phyloP scores from a whole-genome alignment of 441 rosid species.

The Corymbia citriodora region DNA sequence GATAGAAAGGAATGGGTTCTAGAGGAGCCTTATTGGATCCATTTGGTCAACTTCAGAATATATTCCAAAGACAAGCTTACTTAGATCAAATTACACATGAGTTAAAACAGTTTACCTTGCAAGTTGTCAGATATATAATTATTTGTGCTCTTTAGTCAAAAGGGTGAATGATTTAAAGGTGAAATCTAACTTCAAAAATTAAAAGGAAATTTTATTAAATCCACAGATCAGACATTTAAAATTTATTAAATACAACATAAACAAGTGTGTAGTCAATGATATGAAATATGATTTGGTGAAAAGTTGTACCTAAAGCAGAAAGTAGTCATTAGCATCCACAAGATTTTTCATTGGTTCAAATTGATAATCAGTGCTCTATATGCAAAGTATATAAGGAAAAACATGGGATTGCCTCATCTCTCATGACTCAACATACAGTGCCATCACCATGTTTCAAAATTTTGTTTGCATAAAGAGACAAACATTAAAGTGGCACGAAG shows the following conservation, averaged over 20 bases:
- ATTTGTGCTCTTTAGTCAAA: too few species aligned
- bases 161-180: too few species aligned
- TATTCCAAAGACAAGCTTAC: not conserved
- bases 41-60: not conserved
- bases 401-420: not conserved
- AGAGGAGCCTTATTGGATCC: not conserved
- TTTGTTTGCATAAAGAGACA: not conserved
- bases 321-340: not conserved
- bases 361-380: not conserved
- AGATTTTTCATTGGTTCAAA: not conserved
- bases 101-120: not conserved
- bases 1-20: not conserved
- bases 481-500: not conserved
- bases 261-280: not conserved
- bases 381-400: not conserved
- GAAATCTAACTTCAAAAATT: too few species aligned
- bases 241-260: not conserved
- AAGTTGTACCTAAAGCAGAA: not conserved
- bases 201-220: not conserved
- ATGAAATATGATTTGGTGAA: not conserved
- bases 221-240: not conserved
- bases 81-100: not conserved
- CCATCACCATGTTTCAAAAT: not conserved
- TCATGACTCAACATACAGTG: not conserved
- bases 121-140: not conserved